Evolutionary conservation across 2,329 filamentous ascomycete genomes (phyloP).

Genomic region (Penicillium sp.): DNA sequence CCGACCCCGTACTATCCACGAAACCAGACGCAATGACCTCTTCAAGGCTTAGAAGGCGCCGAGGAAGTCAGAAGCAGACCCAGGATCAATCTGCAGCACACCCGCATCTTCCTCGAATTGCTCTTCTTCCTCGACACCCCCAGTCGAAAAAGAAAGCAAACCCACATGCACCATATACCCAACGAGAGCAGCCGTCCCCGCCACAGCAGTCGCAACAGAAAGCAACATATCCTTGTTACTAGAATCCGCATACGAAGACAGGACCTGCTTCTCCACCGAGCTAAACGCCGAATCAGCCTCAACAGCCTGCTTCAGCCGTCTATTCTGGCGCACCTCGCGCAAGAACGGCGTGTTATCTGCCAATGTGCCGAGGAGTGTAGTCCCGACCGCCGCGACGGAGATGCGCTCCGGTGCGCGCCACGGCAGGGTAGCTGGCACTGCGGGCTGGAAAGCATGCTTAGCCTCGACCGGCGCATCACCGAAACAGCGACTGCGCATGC

Average conservation of each 20-base stretch:
- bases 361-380: slow-evolving; percentile 35
- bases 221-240: slow-evolving; percentile 36
- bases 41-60: neutral
- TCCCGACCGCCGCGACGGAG: slow-evolving; percentile 32
- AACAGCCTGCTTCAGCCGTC: slow-evolving; percentile 36
- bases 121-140: neutral
- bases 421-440: slow-evolving; percentile 24
- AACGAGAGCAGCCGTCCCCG: slow-evolving; percentile 35
- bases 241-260: slow-evolving; percentile 25
- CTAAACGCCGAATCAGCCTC: slow-evolving; percentile 28
- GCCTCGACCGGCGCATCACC: slow-evolving; percentile 25
- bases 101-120: slow-evolving; percentile 14
- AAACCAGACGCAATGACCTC: neutral
- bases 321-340: slow-evolving; percentile 37
- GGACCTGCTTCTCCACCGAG: slow-evolving; percentile 22
- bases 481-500: slow-evolving; percentile 39
- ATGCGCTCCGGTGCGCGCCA: slow-evolving; percentile 38
- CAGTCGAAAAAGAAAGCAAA: slow-evolving; percentile 17
- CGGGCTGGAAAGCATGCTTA: slow-evolving; percentile 23
- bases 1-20: neutral
- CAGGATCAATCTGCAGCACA: slow-evolving; percentile 4
- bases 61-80: slow-evolving; percentile 20
- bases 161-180: slow-evolving; percentile 39
- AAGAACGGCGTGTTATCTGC: slow-evolving; percentile 40
- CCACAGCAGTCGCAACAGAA: slow-evolving; percentile 37